Evolutionary conservation across 1,284 basidiomycete genomes (phyloP).

Genomic region (Volvariella surrecta): DNA sequence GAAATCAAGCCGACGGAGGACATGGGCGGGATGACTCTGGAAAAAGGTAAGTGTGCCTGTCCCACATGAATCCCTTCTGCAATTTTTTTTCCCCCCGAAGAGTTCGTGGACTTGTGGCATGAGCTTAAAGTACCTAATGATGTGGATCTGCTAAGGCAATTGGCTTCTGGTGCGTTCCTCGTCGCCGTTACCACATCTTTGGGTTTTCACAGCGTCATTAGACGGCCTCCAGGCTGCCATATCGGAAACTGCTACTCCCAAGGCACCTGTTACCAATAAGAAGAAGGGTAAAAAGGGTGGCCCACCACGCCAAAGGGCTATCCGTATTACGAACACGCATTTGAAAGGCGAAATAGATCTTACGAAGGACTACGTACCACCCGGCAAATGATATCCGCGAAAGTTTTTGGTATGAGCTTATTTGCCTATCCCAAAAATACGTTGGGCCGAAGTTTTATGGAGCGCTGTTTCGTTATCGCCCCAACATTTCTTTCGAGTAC

Average conservation of each 20-base stretch:
- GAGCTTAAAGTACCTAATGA: slow-evolving; percentile 77
- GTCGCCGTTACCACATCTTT: neutral
- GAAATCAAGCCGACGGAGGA: slow-evolving; percentile 74
- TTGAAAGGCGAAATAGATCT: slow-evolving; percentile 79
- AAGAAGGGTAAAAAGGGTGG: slow-evolving; percentile 75
- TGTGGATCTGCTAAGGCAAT: slow-evolving; percentile 69
- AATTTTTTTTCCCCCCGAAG: slow-evolving; percentile 30
- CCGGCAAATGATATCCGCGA: slow-evolving; percentile 29
- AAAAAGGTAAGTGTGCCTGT: slow-evolving; percentile 55
- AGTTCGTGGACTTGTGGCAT: slow-evolving; percentile 85
- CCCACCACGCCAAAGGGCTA: slow-evolving; percentile 66
- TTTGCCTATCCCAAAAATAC: too few relatives aligned
- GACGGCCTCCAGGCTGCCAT: slow-evolving; percentile 74
- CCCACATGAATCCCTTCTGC: slow-evolving; percentile 2
- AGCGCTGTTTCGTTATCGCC: too few relatives aligned
- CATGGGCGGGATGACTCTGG: slow-evolving; percentile 58
- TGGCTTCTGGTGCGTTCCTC: slow-evolving; percentile 50
- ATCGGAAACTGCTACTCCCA: slow-evolving; percentile 43
- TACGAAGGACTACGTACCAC: slow-evolving; percentile 57
- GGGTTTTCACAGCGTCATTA: slow-evolving; percentile 14
- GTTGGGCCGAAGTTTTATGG: too few relatives aligned
- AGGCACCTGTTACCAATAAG: slow-evolving; percentile 43
- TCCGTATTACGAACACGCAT: slow-evolving; percentile 84
- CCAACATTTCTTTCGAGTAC: too few relatives aligned
- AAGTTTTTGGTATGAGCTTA: too few relatives aligned